phyloP scores from a whole-genome alignment of 306 rosid genomes.

The Lithocarpus polystachyus region DNA sequence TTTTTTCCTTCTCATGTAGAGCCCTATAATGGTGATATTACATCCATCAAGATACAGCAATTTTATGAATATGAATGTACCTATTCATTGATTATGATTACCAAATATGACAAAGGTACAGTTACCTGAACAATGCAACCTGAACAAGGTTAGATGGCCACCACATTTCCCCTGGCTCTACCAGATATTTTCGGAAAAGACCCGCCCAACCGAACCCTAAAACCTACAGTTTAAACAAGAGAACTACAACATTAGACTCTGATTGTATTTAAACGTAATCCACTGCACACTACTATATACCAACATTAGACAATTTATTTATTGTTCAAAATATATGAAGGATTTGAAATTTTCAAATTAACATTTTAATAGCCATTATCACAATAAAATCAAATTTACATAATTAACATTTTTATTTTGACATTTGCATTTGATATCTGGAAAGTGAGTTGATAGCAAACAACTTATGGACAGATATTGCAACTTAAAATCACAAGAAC shows the following conservation, averaged over 20 bases:
- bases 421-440: not conserved
- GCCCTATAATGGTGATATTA: conserved; percentile 43
- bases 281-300: too few relatives aligned
- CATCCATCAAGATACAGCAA: not conserved
- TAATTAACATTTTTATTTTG: not conserved
- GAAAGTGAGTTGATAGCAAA: not conserved
- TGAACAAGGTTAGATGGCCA: conserved; percentile 81
- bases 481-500: not conserved
- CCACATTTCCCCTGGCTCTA: conserved; percentile 87
- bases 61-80: not conserved
- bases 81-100: not conserved
- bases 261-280: too few relatives aligned
- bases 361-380: not conserved
- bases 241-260: not conserved
- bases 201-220: conserved; percentile 89
- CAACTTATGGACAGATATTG: not conserved
- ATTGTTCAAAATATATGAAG: not conserved
- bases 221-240: conserved; percentile 27
- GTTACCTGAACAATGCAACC: conserved; percentile 68
- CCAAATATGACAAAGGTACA: not conserved
- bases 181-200: conserved; percentile 56
- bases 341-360: not conserved
- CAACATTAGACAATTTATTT: too few relatives aligned
- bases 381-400: not conserved
- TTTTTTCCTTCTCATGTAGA: conserved; percentile 61